Evolutionary conservation across 2,329 filamentous ascomycete species (phyloP), one percentile per base, ranked within the genome.

Genomic region (Aspergillus sp.): DNA sequence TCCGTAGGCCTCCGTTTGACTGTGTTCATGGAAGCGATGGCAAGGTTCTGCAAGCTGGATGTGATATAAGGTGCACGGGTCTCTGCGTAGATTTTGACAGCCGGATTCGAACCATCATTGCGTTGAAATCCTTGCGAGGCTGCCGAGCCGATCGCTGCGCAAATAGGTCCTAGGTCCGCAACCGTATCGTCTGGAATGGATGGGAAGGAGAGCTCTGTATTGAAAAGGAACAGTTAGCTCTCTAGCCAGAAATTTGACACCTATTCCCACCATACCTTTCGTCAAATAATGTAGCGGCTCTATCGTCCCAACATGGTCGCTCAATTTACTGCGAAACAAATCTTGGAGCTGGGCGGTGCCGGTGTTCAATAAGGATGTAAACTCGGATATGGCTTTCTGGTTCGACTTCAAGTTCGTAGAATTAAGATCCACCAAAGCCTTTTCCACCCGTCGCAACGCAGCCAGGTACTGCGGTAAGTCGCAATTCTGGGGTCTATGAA

Each of bases 231-330:
- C 44, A 10, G 16, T 51, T 30, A 51, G 48, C 19, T 13, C 36
- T 11, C 6, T 11, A 43, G 7, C 24, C 14, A n/a, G 2, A 38
- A 42, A 22, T 42, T 9, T 32, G 2, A 40, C 2, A 16, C 30
- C 54, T n/a, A 17, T 6, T 32, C 3, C 40, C 14, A 19, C 24
- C 54, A 14, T 50, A 76, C 90, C 84, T 73, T 97, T 97, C 16
- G 91, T 96, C 63, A 96, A 87, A 66, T 87, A 96, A 71, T 96
- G 89, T 42, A 99, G 76, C 7, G 94, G 92, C 67, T 99, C 94
- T 46, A 97, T 82, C 2, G 88, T 83, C 47, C 83, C 83, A 13
- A 89, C 87, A 36, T 92, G 90, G 61, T 95, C 89, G 56, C 81
- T 82, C 42, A 99, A 76, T 49, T 91, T 80, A 53, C 87, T 85